phyloP scores from a whole-genome alignment of 1,139 yeast genomes.

The Suhomyces taliae region DNA sequence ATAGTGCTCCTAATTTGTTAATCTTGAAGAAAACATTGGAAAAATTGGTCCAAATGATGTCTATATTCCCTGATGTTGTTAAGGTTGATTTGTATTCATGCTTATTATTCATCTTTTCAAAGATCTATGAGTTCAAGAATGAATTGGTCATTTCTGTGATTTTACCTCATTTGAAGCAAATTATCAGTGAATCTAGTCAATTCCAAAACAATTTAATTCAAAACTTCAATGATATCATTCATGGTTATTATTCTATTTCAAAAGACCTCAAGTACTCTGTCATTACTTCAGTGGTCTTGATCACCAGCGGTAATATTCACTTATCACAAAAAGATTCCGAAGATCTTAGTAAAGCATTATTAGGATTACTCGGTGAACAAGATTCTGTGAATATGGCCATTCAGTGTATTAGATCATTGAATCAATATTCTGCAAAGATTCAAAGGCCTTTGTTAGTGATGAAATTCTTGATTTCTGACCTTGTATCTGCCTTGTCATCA shows the following conservation, averaged over 20 bases:
- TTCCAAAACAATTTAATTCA: slow-evolving; percentile 29
- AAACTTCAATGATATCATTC: slow-evolving; percentile 40
- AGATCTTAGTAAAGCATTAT: slow-evolving; percentile 30
- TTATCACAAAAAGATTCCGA: slow-evolving; percentile 38
- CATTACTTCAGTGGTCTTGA: slow-evolving; percentile 58
- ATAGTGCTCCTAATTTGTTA: slow-evolving; percentile 33
- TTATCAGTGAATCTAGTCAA: slow-evolving; percentile 33
- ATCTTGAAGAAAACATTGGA: slow-evolving; percentile 55
- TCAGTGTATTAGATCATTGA: slow-evolving; percentile 59
- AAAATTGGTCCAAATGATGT: slow-evolving; percentile 61
- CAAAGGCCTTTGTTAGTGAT: slow-evolving; percentile 28
- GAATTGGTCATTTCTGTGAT: slow-evolving; percentile 49
- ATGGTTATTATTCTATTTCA: slow-evolving; percentile 26
- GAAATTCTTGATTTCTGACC: slow-evolving; percentile 30
- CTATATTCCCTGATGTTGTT: slow-evolving; percentile 64
- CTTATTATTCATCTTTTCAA: slow-evolving; percentile 60
- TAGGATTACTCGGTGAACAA: slow-evolving; percentile 32
- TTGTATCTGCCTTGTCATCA: slow-evolving; percentile 22
- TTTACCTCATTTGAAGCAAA: slow-evolving; percentile 58
- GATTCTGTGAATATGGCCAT: slow-evolving; percentile 47
- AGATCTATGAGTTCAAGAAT: slow-evolving; percentile 53
- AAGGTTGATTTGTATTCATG: slow-evolving; percentile 71
- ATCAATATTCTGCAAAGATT: slow-evolving; percentile 37
- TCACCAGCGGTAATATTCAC: slow-evolving; percentile 52
- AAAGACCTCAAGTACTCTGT: slow-evolving; percentile 42